phyloP scores from a whole-genome alignment of 768 basidiomycete species.

The Dioszegia hungarica region DNA sequence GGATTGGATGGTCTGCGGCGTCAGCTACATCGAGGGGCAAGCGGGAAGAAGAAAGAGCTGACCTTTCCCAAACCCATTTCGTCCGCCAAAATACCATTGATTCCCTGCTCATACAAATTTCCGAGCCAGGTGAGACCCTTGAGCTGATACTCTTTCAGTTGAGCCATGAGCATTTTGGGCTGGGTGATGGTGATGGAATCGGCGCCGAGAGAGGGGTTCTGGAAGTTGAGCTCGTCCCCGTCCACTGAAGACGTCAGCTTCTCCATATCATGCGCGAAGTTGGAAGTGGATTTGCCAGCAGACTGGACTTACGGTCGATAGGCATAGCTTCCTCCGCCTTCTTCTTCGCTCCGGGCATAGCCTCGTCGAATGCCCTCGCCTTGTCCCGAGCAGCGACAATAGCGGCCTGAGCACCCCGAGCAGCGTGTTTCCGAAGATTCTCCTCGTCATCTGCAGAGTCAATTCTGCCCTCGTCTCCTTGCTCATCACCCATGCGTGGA shows the following conservation, averaged over 20 bases:
- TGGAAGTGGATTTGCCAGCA: too few relatives aligned
- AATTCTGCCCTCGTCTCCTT: background rate
- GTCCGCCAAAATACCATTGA: conserved; percentile 97
- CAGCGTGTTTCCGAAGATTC: conserved; percentile 78
- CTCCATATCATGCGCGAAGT: background rate
- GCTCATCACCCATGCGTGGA: too few relatives aligned
- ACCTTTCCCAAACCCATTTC: conserved; percentile 76
- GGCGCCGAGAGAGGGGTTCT: conserved; percentile 87
- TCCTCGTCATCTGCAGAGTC: conserved; percentile 69
- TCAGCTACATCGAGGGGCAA: background rate
- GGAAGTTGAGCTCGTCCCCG: conserved; percentile 91
- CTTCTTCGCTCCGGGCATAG: conserved; percentile 45
- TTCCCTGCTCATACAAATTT: conserved; percentile 96
- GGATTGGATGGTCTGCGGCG: conserved; percentile 75
- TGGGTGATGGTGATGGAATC: conserved; percentile 81
- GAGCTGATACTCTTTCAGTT: conserved; percentile 95
- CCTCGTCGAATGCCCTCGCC: conserved; percentile 78
- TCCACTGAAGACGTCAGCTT: conserved; percentile 27
- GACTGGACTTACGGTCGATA: conserved; percentile 14
- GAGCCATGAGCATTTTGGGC: conserved; percentile 92
- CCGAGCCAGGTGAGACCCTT: conserved; percentile 98
- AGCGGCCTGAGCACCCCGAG: conserved; percentile 83
- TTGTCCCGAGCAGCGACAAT: conserved; percentile 69
- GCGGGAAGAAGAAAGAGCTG: conserved; percentile 5
- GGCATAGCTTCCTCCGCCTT: background rate